Percentiles rank a stretch among this genome's conserved stretches.
phyloP scores from a whole-genome alignment of 768 basidiomycete species.

The Hebeloma cylindrosporum region DNA sequence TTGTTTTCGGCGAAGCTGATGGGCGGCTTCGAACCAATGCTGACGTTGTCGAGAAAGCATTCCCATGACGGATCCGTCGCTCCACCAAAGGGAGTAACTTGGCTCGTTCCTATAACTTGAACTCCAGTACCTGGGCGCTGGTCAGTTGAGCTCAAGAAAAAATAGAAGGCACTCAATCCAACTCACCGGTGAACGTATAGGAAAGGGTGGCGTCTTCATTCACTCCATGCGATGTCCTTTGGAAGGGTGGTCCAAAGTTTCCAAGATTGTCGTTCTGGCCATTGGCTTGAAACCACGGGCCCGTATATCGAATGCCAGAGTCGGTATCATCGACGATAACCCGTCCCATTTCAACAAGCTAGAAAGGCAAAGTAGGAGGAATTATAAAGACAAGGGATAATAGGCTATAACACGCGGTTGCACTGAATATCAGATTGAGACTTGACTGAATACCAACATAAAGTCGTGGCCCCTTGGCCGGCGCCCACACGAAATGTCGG shows the following conservation, averaged over 20 bases:
- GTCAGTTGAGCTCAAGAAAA: not conserved
- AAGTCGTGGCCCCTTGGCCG: too few relatives aligned
- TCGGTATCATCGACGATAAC: conserved; percentile 23
- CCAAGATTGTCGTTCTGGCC: conserved; percentile 16
- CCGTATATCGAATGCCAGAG: conserved; percentile 17
- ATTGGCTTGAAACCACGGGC: conserved; percentile 19
- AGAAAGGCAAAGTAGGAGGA: too few relatives aligned
- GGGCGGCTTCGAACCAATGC: not conserved
- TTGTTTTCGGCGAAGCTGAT: conserved; percentile 8
- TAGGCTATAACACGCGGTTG: too few relatives aligned
- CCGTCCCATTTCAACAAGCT: too few relatives aligned
- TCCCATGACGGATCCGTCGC: conserved; percentile 12
- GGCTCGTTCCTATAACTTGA: conserved; percentile 11
- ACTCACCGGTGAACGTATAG: conserved; percentile 20
- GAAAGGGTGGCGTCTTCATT: conserved; percentile 14
- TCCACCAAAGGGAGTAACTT: conserved; percentile 7
- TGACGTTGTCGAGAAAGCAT: conserved; percentile 15
- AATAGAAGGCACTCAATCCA: not conserved
- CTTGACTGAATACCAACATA: too few relatives aligned
- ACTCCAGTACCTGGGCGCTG: conserved; percentile 9
- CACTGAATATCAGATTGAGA: too few relatives aligned
- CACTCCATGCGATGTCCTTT: conserved; percentile 19
- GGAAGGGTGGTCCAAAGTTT: conserved; percentile 20
- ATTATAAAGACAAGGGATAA: too few relatives aligned
- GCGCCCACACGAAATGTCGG: too few relatives aligned